Conservation (phyloP, 1,139 yeast species). For the Saccharomyces hybrid region DNA sequence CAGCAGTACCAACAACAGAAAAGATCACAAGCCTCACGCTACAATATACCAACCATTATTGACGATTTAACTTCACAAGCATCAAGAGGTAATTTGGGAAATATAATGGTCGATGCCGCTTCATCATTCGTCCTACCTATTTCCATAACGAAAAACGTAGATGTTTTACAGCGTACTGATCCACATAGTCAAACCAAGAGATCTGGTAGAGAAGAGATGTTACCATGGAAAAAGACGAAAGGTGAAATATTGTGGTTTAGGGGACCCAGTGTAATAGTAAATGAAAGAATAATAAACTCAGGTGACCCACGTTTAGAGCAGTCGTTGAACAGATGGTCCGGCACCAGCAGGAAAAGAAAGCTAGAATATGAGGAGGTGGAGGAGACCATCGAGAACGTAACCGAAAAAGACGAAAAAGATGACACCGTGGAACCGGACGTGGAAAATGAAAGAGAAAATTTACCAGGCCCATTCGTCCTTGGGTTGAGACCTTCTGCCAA, state of each 20-base stretch:
- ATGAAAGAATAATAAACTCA: constrained; percentile 39
- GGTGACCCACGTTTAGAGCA: constrained; percentile 17
- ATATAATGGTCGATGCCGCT: constrained; percentile 24
- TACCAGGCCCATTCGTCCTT: constrained; percentile 23
- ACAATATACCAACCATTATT: constrained; percentile 18
- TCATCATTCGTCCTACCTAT: constrained; percentile 24
- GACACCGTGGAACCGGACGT: constrained; percentile 10
- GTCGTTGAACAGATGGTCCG: constrained; percentile 21
- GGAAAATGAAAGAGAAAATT: constrained; percentile 14
- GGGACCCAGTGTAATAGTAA: constrained; percentile 62
- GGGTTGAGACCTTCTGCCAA: constrained; percentile 28
- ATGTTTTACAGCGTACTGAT: constrained; percentile 25
- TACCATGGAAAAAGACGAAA: constrained; percentile 26
- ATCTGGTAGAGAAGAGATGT: constrained; percentile 25
- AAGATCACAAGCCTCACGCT: constrained; percentile 16
- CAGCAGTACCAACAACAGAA: constrained; percentile 18
- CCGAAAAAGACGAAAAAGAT: constrained; percentile 8
- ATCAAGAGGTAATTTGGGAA: constrained; percentile 17
- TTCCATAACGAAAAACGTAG: constrained; percentile 19
- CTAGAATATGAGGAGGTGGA: constrained; percentile 23
- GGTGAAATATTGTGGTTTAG: constrained; percentile 69
- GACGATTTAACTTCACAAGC: constrained; percentile 21
- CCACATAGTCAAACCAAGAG: constrained; percentile 25
- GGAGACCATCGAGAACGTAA: constrained; percentile 13
- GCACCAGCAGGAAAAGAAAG: constrained; percentile 11